phyloP scores from a whole-genome alignment of 2,329 filamentous ascomycete species.

The Fusarium secorum region DNA sequence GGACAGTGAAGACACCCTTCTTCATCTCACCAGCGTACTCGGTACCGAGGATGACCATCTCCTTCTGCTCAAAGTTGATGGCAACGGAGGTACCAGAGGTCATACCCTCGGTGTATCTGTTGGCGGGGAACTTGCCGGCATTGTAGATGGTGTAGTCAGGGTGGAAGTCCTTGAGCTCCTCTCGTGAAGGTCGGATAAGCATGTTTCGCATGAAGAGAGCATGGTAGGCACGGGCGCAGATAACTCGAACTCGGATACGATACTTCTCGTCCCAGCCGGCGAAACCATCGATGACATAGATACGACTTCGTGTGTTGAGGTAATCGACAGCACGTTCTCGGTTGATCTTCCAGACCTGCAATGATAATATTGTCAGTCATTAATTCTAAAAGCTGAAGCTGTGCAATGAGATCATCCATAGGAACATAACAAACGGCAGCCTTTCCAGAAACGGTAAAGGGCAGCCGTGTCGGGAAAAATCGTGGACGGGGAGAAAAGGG shows the following conservation, averaged over 20 bases:
- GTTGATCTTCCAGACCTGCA: slow-evolving; percentile 98
- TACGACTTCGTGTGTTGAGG: slow-evolving; percentile 97
- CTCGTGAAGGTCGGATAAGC: slow-evolving; percentile 91
- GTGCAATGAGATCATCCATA: slow-evolving; percentile 7
- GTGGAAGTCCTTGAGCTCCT: slow-evolving; percentile 97
- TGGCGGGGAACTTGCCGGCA: slow-evolving; percentile 96
- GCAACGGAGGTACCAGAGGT: slow-evolving; percentile 97
- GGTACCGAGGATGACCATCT: slow-evolving; percentile 99
- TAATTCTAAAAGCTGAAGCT: background rate
- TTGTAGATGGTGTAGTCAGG: slow-evolving; percentile 99
- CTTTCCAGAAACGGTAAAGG: slow-evolving; percentile 19
- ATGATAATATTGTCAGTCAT: slow-evolving; percentile 40
- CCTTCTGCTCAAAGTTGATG: slow-evolving; percentile 99
- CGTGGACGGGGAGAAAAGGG: slow-evolving; percentile 36
- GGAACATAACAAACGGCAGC: slow-evolving; percentile 3
- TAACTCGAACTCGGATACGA: slow-evolving; percentile 94
- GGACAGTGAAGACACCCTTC: slow-evolving; percentile 97
- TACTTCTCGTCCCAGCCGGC: slow-evolving; percentile 99
- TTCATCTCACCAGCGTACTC: slow-evolving; percentile 90
- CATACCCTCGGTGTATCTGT: slow-evolving; percentile 98
- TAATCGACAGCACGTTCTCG: slow-evolving; percentile 98
- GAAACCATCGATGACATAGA: slow-evolving; percentile 97
- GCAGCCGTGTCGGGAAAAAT: slow-evolving; percentile 36
- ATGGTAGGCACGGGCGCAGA: slow-evolving; percentile 99
- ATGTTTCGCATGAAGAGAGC: slow-evolving; percentile 99